Evolutionary conservation across 208 protist species (phyloP), one percentile per base, ranked within the genome.

Genomic region (Acanthamoeba castellanii): DNA sequence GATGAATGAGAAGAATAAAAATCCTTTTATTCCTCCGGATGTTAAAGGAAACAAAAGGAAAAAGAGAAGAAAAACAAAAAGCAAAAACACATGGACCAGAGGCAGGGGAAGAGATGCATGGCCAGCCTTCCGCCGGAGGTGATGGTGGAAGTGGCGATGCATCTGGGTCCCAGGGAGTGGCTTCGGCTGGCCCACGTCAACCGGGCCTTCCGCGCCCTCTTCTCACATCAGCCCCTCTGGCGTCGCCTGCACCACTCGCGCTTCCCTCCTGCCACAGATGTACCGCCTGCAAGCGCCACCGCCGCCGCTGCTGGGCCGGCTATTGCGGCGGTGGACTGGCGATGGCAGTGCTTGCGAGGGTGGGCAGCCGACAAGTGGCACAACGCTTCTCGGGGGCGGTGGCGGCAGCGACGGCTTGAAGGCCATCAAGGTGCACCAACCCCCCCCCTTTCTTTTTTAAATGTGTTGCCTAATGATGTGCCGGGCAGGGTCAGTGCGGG

Each of bases 311-410:
- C 32, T n/a, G 66, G 5, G 18, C 66, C 55, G 14, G 1, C 55
- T 16, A 59, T 1, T 59, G 55, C 14, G 14, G 55, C 25, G 18
- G 20, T 20, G 18, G 74, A 45, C 74, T 82, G 74, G 74, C 74
- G 74, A 30, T 45, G 45, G 74, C 20, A 55, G 37, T 55, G 42
- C 37, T 0, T 84, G 74, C 6, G 25, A 18, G 74, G 45, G 16
- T 84, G 74, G 74, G 74, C 74, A 25, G 42, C 42, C 42, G 74
- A 55, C 45, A 52, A 84, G 74, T 84, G 74, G 74, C 34, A 37
- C 5, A 13, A 22, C 9, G 74, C 74, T 27, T 37, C 74, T 50
- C 18, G 32, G 3, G 30, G 37, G 18, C 34, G 74, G 7, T 84
- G 74, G 74, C 74, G 74, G 37, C 74, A 84, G 42, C 74, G 74